Evolutionary conservation across 345 rosid species (phyloP).

Genomic region (Moringa oleifera): DNA sequence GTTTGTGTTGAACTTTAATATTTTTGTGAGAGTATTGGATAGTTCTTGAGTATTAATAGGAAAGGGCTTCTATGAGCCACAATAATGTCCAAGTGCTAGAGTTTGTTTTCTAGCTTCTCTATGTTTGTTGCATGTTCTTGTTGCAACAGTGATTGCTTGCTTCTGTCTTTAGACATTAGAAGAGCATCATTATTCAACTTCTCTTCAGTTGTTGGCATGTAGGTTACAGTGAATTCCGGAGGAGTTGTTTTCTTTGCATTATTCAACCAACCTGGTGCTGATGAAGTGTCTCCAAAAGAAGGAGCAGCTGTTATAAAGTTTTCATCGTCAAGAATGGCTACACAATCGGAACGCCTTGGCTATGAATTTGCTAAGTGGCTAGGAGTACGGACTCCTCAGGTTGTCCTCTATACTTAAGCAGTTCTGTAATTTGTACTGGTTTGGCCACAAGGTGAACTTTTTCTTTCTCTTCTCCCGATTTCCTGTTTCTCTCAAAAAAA

Average conservation of each 20-base stretch:
- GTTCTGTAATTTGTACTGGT: slow-evolving; percentile 5
- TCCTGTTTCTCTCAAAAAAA: slow-evolving; percentile 9
- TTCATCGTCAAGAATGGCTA: slow-evolving; percentile 98
- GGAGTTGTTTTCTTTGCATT: slow-evolving; percentile 99
- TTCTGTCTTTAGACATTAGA: neutral
- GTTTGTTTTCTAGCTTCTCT: slow-evolving; percentile 1
- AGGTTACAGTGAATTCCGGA: slow-evolving; percentile 97
- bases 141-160: slow-evolving; percentile 1
- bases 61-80: neutral
- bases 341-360: slow-evolving; percentile 98
- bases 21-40: neutral
- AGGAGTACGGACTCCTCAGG: slow-evolving; percentile 95
- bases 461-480: neutral
- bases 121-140: neutral
- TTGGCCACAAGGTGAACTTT: neutral
- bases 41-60: neutral
- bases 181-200: slow-evolving; percentile 10
- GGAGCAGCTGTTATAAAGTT: slow-evolving; percentile 98
- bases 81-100: slow-evolving; percentile 1
- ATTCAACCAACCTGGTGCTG: slow-evolving; percentile 47
- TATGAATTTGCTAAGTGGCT: slow-evolving; percentile 97
- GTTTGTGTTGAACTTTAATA: neutral
- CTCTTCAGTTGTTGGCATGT: slow-evolving; percentile 25
- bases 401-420: slow-evolving; percentile 20
- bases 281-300: slow-evolving; percentile 51